Evolutionary conservation across 2,329 filamentous ascomycete genomes (phyloP).

Genomic region (Nigrograna mackinnonii): DNA sequence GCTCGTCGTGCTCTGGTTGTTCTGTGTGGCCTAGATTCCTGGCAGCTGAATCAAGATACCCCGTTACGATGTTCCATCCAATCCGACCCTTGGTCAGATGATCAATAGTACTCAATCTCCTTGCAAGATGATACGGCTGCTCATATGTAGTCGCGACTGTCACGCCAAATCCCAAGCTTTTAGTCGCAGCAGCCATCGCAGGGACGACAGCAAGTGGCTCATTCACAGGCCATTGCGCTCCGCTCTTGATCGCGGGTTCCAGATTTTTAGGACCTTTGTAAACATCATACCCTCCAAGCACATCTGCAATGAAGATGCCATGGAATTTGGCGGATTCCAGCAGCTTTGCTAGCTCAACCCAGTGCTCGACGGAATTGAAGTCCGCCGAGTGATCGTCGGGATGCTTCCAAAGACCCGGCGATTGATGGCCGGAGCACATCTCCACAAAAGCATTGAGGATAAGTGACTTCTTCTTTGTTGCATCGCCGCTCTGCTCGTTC

Average conservation of each 20-base stretch:
- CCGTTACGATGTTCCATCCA: conserved; percentile 59
- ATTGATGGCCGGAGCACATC: conserved; percentile 34
- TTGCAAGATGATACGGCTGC: conserved; percentile 67
- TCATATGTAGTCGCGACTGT: conserved; percentile 70
- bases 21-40: conserved; percentile 61
- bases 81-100: conserved; percentile 64
- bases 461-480: conserved; percentile 36
- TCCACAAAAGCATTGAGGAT: conserved; percentile 45
- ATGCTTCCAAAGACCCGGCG: conserved; percentile 63
- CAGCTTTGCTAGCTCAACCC: conserved; percentile 31
- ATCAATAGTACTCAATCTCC: conserved; percentile 66
- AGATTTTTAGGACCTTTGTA: conserved; percentile 63
- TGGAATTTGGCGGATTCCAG: conserved; percentile 39
- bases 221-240: conserved; percentile 70
- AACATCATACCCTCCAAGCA: conserved; percentile 69
- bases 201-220: conserved; percentile 66
- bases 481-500: conserved; percentile 2
- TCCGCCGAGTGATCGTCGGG: conserved; percentile 63
- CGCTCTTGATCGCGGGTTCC: conserved; percentile 61
- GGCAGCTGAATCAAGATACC: conserved; percentile 68
- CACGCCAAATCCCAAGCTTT: conserved; percentile 65
- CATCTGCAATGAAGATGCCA: conserved; percentile 44
- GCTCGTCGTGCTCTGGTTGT: conserved; percentile 65
- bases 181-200: conserved; percentile 68
- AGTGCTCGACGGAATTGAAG: conserved; percentile 47